Conservation (phyloP, 352 stramenopile species). For the Phytopythium helicoides region DNA sequence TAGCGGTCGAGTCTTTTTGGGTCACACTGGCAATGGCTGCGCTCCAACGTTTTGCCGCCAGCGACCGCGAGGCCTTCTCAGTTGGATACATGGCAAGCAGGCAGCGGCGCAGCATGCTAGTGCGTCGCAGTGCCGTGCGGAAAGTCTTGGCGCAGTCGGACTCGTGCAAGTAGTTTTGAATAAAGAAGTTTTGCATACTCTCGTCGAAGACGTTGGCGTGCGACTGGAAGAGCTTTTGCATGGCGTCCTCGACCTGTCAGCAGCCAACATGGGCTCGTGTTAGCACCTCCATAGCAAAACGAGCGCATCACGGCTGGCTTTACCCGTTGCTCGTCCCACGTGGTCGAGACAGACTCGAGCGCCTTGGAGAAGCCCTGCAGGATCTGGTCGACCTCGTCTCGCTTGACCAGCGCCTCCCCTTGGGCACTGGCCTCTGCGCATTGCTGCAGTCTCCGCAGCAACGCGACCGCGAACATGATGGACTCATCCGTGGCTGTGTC, state of each 20-base stretch:
- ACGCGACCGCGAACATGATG: slow-evolving; percentile 52
- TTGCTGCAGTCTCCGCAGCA: slow-evolving; percentile 60
- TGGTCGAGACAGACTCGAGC: slow-evolving; percentile 40
- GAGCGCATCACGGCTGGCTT: background rate
- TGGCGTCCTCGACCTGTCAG: slow-evolving; percentile 51
- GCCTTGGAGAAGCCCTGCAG: slow-evolving; percentile 55
- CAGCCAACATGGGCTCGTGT: background rate
- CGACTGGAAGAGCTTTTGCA: slow-evolving; percentile 72
- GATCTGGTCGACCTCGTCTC: slow-evolving; percentile 57
- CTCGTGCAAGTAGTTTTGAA: slow-evolving; percentile 85
- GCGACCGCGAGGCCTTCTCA: slow-evolving; percentile 26
- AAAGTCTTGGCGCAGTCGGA: slow-evolving; percentile 71
- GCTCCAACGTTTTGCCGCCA: slow-evolving; percentile 33
- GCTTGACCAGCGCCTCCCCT: slow-evolving; percentile 36
- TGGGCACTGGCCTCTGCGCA: slow-evolving; percentile 25
- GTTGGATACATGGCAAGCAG: slow-evolving; percentile 68
- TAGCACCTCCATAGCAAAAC: too few species aligned
- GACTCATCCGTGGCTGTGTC: slow-evolving; percentile 27
- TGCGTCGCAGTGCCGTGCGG: slow-evolving; percentile 59
- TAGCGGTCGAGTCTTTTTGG: slow-evolving; percentile 18
- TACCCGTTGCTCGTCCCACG: slow-evolving; percentile 38
- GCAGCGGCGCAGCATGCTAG: slow-evolving; percentile 70
- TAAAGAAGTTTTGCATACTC: slow-evolving; percentile 83
- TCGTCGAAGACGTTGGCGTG: slow-evolving; percentile 85
- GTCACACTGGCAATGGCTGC: slow-evolving; percentile 30